These are phyloP conservation scores for Cercospora nicotianae DNA, from an alignment of 2,329 filamentous ascomycete genomes.

Conservation along the genomic window DNA sequence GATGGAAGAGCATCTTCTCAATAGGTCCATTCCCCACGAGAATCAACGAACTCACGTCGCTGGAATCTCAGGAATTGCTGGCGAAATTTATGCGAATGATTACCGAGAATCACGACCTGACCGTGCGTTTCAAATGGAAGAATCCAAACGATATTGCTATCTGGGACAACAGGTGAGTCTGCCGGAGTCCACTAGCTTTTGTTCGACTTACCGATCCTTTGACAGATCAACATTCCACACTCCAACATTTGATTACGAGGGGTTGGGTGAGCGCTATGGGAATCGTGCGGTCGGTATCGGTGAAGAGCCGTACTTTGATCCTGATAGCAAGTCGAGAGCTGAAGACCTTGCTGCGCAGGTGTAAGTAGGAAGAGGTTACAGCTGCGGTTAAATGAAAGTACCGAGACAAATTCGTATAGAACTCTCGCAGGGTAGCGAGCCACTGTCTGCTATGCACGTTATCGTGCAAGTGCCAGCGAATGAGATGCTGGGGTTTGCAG, in stretches of 20 bases:
- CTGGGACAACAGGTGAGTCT: slow-evolving; percentile 60
- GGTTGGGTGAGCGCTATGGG: slow-evolving; percentile 53
- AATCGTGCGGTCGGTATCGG: slow-evolving; percentile 58
- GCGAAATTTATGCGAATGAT: slow-evolving; percentile 38
- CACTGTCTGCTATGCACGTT: not conserved
- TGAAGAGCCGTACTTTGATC: slow-evolving; percentile 57
- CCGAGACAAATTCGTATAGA: not conserved
- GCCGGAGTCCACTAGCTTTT: not conserved
- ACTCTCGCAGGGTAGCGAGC: not conserved
- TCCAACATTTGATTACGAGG: slow-evolving; percentile 63
- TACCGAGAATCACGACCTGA: slow-evolving; percentile 53
- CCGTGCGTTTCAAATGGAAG: slow-evolving; percentile 52
- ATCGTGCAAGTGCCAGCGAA: not conserved
- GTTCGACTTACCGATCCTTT: not conserved
- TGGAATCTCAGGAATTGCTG: slow-evolving; percentile 29
- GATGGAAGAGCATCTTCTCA: slow-evolving; percentile 62
- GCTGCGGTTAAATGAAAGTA: not conserved
- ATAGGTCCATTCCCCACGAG: slow-evolving; percentile 59
- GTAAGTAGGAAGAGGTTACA: not conserved
- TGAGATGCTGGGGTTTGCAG: not conserved
- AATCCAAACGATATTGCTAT: slow-evolving; percentile 55
- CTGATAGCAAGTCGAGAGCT: slow-evolving; percentile 49
- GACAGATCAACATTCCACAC: slow-evolving; percentile 55
- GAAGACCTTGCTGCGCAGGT: not conserved
- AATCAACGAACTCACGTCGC: slow-evolving; percentile 53